These are phyloP conservation scores for Celoporthe dispersa DNA, from an alignment of 2,329 filamentous ascomycete species.

Conservation along the genomic window DNA sequence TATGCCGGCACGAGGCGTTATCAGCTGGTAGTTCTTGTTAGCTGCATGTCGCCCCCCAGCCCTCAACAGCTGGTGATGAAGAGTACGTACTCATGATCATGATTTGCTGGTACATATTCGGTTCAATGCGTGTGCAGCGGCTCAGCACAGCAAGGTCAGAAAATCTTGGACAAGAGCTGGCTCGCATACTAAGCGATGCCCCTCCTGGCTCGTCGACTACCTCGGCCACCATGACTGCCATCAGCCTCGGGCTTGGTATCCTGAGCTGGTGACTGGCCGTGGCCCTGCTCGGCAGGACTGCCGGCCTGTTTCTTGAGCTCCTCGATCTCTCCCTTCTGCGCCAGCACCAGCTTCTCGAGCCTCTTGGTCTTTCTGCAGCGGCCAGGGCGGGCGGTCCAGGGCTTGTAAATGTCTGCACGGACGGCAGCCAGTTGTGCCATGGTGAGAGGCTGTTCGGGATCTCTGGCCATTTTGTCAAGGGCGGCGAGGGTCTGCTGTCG, in stretches of 20 bases:
- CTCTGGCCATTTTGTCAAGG: not conserved
- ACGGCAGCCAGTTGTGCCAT: not conserved
- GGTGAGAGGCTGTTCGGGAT: not conserved
- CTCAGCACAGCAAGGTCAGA: not conserved
- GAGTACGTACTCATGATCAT: not conserved
- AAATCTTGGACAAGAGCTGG: not conserved
- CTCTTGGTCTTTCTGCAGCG: not conserved
- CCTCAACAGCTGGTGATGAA: not conserved
- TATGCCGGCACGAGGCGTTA: slow-evolving; percentile 7
- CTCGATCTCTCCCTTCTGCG: slow-evolving; percentile 5
- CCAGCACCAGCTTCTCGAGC: not conserved
- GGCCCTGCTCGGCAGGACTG: not conserved
- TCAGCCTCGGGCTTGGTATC: not conserved
- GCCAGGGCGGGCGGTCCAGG: not conserved
- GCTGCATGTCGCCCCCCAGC: not conserved
- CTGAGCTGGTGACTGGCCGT: not conserved
- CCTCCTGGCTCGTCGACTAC: not conserved
- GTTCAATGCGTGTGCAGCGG: not conserved
- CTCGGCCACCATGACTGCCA: not conserved
- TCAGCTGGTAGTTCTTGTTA: slow-evolving; percentile 1
- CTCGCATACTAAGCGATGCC: slow-evolving; percentile 12
- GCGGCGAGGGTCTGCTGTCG: not conserved
- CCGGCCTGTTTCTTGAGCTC: slow-evolving; percentile 8
- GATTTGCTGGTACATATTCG: not conserved
- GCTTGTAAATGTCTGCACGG: not conserved